Base-by-base conservation (phyloP, 2,329 filamentous ascomycete genomes). In the Lecanicillium sp. region DNA sequence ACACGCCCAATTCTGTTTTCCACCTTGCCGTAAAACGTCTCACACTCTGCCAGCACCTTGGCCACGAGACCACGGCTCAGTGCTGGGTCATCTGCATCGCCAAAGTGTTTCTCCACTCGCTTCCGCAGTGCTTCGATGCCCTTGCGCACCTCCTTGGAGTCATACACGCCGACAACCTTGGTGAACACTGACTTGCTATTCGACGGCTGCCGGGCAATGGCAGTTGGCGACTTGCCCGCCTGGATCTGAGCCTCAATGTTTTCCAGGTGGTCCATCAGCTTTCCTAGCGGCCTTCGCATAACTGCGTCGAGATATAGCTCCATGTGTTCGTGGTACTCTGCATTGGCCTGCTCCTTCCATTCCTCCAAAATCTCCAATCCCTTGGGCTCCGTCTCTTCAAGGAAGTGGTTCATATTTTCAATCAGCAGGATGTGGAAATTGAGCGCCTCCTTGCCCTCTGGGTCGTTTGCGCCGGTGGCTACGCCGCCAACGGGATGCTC, bases 361-460 rank as follows among this genome's bases (percentile, higher is more conserved):
- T 86, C 79, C 44, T 86, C 79, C 4, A 97, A 72, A 1, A 94
- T 79, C 7, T 84, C 74, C 45, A 92, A 78, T 28, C 76, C 73
- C 14, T 78, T 74, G 13, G 82, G 71, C 49, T 94, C 87, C 8
- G 94, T 84, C 59, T 96, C 89, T 57, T 97, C 89, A 10, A 92
- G 70, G 63, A 94, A 97, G 61, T 95, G 88, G 56, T 96, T 94
- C 88, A 96, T 96, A 60, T 98, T 98, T 61, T 98, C 90, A 49
- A 98, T 97, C 39, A 97, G 73, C 25, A 97, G 73, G 52, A 98
- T 95, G 61, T 97, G 89, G 64, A 94, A 95, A 64, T 97, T 97
- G 44, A 98, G 75, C 5, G 88, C 87, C 60, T 96, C 89, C 64
- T 98, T 97, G 57, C 97, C 92, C 59, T 97, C 92, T 1, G 74